Base-by-base conservation (phyloP, 164 flowering plant species). In the Kalanchoe fedtschenkoi region DNA sequence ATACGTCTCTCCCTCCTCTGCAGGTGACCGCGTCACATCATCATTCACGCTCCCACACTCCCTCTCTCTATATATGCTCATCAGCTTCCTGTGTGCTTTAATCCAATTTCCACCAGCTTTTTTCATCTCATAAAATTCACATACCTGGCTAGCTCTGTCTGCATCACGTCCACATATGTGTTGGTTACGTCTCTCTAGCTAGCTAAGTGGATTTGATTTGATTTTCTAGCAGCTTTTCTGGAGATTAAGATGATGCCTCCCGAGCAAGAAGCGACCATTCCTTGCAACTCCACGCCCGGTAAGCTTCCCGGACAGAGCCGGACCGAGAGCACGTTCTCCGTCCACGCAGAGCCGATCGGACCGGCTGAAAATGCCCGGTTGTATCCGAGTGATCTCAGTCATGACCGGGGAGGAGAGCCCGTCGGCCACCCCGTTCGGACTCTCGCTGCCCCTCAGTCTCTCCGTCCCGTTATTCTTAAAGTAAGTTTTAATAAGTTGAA, bases 231-330 rank as follows among this genome's bases (percentile, higher is more conserved):
- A 4, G 56, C 17, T n/a, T n/a, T n/a, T n/a, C n/a, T n/a, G n/a
- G n/a, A n/a, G n/a, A n/a, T n/a, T n/a, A 51, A 51, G 26, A 51
- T 51, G 56, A 51, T 51, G 56, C 56, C 56, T 10, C 56, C 56
- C 9, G 56, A 51, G 56, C 56, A 51, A 51, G 56, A 51, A 51
- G 22, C 55, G 14, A 51, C 56, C 30, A 32, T 51, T 24, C 26
- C 56, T 47, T 15, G 11, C 8, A 47, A 47, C 55, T 47, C 55
- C 0, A 22, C 10, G 55, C 13, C 30, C 22, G 55, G 55, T 0
- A 47, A 47, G 55, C 3, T 24, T 3, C 10, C 55, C 10, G 56
- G 56, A 26, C 14, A 30, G 6, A 51, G 26, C 17, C 56, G 56
- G 32, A 28, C 56, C 6, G 56, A 51, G 32, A 51, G 9, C 24